Base-by-base conservation (phyloP, 768 basidiomycete genomes). In the Amanita jacksonii region DNA sequence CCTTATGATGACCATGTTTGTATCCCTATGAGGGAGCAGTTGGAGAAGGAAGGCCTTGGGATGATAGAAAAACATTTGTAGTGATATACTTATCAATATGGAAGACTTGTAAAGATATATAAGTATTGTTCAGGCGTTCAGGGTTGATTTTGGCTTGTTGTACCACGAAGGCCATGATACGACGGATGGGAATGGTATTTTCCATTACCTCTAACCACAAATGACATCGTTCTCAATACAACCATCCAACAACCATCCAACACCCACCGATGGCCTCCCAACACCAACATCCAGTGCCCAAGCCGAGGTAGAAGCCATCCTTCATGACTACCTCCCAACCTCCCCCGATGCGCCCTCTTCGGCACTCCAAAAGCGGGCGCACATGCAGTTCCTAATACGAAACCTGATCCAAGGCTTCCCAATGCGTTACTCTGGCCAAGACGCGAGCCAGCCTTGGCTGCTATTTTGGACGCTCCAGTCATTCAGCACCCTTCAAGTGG, bases 381-480 rank as follows among this genome's bases (percentile, higher is more conserved):
- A 96, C 57, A 65, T 91, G 51, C 76, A 83, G 48, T 94, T 77
- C 55, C 74, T 94, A 18, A 69, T 78, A 1, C 70, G 80, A 19
- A 76, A 81, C 49, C 70, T 90, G 42, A 56, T 80, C 6, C 85
- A 90, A 56, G 80, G 88, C 2, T 85, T 98, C 34, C 89, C 92
- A 0, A 66, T 70, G 8, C 70, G 80, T 44, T 98, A 89, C 58
- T 72, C 68, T 15, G 80, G 79, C 36, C 85, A 97, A 54, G 96
- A 98, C 58, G 93, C 94, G 0, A 92, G 88, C 52, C 83, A 94
- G 54, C 86, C 96, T 0, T 98, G 96, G 96, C 66, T 97, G 22
- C 59, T 97, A 47, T 97, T 87, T 64, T 98, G 96, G 93, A 81
- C 80, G 0, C 57, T 93, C 8, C 92, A 99, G 53, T 70, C 81